Evolutionary conservation across 139 green algal species (phyloP).

Genomic region (Chlamydomonas schloesseri): DNA sequence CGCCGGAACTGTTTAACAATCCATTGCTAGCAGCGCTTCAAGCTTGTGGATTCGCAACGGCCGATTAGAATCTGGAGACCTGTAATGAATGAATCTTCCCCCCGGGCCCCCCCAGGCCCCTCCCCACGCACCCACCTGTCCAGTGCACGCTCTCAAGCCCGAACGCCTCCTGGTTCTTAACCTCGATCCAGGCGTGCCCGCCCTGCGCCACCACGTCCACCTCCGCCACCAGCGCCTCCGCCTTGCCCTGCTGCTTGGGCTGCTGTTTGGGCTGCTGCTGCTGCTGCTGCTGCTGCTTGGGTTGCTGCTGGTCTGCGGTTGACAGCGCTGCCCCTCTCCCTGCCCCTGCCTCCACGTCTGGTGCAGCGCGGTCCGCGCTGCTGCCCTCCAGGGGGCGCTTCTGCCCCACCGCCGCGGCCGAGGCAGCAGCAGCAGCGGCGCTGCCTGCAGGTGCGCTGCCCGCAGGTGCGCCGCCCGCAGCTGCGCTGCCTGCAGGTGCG

Average conservation of each 20-base stretch:
- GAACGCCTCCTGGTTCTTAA: conserved; percentile 69
- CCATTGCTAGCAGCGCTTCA: too few relatives aligned
- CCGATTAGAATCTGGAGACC: too few relatives aligned
- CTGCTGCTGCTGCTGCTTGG: not conserved
- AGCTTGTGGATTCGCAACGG: too few relatives aligned
- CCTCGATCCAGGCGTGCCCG: conserved; percentile 72
- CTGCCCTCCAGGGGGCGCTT: not conserved
- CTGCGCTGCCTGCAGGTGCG: too few relatives aligned
- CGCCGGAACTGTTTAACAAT: too few relatives aligned
- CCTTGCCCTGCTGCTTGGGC: conserved; percentile 5
- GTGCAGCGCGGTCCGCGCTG: not conserved
- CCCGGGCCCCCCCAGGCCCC: not conserved
- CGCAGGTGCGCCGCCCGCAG: not conserved
- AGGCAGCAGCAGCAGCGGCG: not conserved
- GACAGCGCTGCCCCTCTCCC: not conserved
- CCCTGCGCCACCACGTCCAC: conserved; percentile 64
- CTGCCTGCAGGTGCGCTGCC: not conserved
- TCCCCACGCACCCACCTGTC: conserved; percentile 19
- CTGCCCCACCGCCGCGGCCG: not conserved
- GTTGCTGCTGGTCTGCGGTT: not conserved
- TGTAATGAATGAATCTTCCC: too few relatives aligned
- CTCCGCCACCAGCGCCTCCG: conserved; percentile 38
- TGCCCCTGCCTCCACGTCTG: not conserved
- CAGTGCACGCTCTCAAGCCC: conserved; percentile 58
- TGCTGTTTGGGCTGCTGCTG: not conserved